Conservation (phyloP, 2,329 filamentous ascomycete species). For the Eutypa lata region DNA sequence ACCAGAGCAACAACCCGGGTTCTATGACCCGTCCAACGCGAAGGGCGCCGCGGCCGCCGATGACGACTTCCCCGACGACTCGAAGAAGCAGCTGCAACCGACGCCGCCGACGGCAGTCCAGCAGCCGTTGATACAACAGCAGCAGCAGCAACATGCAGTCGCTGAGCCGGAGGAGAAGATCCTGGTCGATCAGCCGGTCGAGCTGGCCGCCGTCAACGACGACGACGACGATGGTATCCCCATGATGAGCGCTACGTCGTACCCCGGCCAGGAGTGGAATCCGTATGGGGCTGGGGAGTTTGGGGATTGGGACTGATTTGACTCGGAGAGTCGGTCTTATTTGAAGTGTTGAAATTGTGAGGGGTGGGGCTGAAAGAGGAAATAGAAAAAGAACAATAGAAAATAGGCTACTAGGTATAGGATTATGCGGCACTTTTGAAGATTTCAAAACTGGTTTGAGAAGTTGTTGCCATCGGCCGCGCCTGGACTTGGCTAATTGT, state of each 20-base stretch:
- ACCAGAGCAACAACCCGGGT: not conserved
- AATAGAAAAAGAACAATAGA: too few species aligned
- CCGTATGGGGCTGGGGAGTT: constrained; percentile 36
- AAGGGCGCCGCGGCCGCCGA: not conserved
- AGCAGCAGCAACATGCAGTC: not conserved
- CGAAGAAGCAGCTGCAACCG: constrained; percentile 4
- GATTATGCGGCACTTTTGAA: too few species aligned
- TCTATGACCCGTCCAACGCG: constrained; percentile 1
- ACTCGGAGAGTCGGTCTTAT: not conserved
- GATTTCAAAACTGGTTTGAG: too few species aligned
- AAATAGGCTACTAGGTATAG: too few species aligned
- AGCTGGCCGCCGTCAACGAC: constrained; percentile 27
- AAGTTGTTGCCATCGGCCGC: too few species aligned
- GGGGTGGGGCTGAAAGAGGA: too few species aligned
- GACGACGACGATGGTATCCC: constrained; percentile 38
- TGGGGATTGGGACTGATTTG: constrained; percentile 27
- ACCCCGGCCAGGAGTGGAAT: constrained; percentile 57
- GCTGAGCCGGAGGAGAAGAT: constrained; percentile 36
- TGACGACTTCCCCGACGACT: constrained; percentile 3
- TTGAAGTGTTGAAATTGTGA: too few species aligned
- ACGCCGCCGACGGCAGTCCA: not conserved
- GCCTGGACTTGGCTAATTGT: too few species aligned
- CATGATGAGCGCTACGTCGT: constrained; percentile 52
- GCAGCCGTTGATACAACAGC: not conserved
- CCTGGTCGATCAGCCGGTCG: constrained; percentile 26